These are phyloP conservation scores for Allium fistulosum DNA, from an alignment of 106 monocot genomes.

Conservation along the genomic window DNA sequence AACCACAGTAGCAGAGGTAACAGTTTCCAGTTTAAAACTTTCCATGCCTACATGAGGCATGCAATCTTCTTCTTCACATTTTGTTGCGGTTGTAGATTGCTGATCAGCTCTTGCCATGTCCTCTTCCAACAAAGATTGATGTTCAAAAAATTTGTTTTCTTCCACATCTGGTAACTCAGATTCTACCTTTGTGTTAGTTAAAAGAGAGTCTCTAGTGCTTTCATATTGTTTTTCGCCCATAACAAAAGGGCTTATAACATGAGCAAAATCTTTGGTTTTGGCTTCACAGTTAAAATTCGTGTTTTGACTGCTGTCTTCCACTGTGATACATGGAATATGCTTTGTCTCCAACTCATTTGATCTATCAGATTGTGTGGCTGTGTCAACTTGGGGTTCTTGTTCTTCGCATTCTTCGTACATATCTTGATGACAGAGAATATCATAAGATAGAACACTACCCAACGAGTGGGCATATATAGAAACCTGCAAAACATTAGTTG, in stretches of 20 bases:
- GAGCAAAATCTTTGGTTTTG: not conserved
- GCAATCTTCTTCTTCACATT: slow-evolving; percentile 20
- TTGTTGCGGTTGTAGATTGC: not conserved
- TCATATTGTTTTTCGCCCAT: not conserved
- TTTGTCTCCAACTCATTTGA: slow-evolving; percentile 9
- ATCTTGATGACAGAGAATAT: slow-evolving; percentile 97
- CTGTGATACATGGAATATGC: slow-evolving; percentile 2
- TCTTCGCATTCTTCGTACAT: slow-evolving; percentile 20
- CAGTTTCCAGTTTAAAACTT: slow-evolving; percentile 8
- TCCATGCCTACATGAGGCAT: slow-evolving; percentile 6
- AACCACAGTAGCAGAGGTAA: not conserved
- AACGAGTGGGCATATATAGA: slow-evolving; percentile 96
- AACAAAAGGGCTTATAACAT: slow-evolving; percentile 8
- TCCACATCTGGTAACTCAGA: slow-evolving; percentile 6
- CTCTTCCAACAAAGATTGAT: not conserved
- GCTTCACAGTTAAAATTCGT: not conserved
- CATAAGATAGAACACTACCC: slow-evolving; percentile 97
- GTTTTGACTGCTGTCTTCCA: not conserved
- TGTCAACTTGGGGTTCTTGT: slow-evolving; percentile 14
- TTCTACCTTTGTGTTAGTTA: slow-evolving; percentile 1
- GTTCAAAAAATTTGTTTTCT: not conserved
- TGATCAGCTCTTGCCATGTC: not conserved
- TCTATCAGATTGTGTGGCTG: not conserved
- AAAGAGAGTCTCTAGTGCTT: slow-evolving; percentile 8
- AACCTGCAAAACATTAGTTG: slow-evolving; percentile 41